phyloP scores from a whole-genome alignment of 768 basidiomycete genomes.

The Leccinum incarnatum region DNA sequence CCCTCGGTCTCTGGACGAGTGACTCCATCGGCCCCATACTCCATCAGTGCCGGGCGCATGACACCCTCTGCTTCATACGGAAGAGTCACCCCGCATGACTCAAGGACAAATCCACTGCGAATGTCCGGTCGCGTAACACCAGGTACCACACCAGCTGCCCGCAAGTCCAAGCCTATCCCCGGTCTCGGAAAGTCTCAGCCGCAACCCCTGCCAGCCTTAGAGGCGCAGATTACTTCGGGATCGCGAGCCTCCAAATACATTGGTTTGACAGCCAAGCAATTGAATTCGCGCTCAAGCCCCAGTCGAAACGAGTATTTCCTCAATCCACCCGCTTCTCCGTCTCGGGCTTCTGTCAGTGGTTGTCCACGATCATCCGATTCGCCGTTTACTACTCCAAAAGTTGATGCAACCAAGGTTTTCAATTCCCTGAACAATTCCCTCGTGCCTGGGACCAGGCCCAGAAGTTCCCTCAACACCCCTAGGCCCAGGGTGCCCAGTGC shows the following conservation, averaged over 20 bases:
- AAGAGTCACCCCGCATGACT: slow-evolving; percentile 37
- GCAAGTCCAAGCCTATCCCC: slow-evolving; percentile 32
- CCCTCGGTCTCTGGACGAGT: slow-evolving; percentile 44
- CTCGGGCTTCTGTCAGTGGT: slow-evolving; percentile 37
- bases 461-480: slow-evolving; percentile 46
- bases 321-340: slow-evolving; percentile 34
- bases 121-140: slow-evolving; percentile 52
- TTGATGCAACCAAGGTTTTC: slow-evolving; percentile 35
- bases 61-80: slow-evolving; percentile 56
- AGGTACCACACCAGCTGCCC: slow-evolving; percentile 28
- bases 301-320: slow-evolving; percentile 20
- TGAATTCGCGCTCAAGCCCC: slow-evolving; percentile 44
- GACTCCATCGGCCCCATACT: slow-evolving; percentile 42
- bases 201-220: slow-evolving; percentile 22
- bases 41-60: slow-evolving; percentile 44
- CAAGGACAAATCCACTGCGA: slow-evolving; percentile 25
- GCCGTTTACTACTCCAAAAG: slow-evolving; percentile 68
- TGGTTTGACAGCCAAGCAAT: slow-evolving; percentile 80
- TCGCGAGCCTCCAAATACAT: slow-evolving; percentile 84
- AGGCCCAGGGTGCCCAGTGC: slow-evolving; percentile 67
- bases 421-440: slow-evolving; percentile 13
- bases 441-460: slow-evolving; percentile 27
- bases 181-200: slow-evolving; percentile 35
- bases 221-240: slow-evolving; percentile 65
- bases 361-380: slow-evolving; percentile 42